These are phyloP conservation scores for Ochetophila trinervis DNA, from an alignment of 306 rosid genomes.

Conservation along the genomic window DNA sequence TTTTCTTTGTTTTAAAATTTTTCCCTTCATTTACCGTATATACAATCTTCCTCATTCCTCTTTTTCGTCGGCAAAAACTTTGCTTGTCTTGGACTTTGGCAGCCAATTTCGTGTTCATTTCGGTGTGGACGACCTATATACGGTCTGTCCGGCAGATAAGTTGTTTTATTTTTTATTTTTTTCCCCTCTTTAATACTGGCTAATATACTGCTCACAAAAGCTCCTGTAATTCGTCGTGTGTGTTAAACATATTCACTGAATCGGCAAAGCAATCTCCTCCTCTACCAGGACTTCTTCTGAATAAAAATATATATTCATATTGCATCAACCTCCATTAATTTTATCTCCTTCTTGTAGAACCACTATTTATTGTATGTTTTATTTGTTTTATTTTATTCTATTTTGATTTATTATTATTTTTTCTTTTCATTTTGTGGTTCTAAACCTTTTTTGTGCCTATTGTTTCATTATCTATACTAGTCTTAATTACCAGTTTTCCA, in stretches of 20 bases:
- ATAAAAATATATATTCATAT: not conserved
- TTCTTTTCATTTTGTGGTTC: not conserved
- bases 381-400: too few species aligned
- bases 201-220: slow-evolving; percentile 13
- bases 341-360: not conserved
- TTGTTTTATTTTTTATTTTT: too few species aligned
- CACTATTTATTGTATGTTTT: too few species aligned
- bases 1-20: too few species aligned
- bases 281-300: not conserved
- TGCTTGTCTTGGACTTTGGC: too few species aligned
- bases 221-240: not conserved
- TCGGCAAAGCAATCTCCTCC: not conserved
- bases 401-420: too few species aligned
- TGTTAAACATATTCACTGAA: not conserved
- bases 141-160: too few species aligned
- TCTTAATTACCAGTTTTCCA: not conserved
- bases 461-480: not conserved
- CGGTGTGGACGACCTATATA: too few species aligned
- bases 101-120: too few species aligned
- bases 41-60: too few species aligned
- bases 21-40: too few species aligned
- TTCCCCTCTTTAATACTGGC: slow-evolving; percentile 19
- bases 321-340: not conserved
- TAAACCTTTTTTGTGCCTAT: not conserved
- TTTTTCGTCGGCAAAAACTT: too few species aligned